Evolutionary conservation across 2,329 filamentous ascomycete species (phyloP), one percentile per base, ranked within the genome.

Genomic region (Colletotrichum sansevieriae): DNA sequence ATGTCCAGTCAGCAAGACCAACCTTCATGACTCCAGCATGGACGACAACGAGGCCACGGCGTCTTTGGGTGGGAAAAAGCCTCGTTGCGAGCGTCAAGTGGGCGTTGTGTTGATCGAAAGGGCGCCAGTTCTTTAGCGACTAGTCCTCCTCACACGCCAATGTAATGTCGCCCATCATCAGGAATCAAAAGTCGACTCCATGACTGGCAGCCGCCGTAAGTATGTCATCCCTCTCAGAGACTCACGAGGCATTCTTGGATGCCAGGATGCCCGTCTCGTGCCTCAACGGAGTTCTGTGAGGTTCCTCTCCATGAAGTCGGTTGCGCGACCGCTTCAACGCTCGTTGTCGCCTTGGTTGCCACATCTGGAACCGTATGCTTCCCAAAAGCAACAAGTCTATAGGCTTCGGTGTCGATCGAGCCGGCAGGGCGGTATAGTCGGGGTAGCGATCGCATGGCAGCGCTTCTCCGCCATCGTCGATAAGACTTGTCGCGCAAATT

Each of bases 361-460:
- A 20, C n/a, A 39, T 46, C 20, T n/a, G 43, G 35, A 37, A 11
- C 20, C 20, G 7, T 7, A 25, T 43, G 51, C 46, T 37, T 58
- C 49, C 13, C 54, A 39, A 43, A 20, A 39, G 22, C 33, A 41
- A 15, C 29, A 22, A 49, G 44, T n/a, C 37, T 12, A 15, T 65
- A 33, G n/a, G 18, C 41, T 59, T 51, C 55, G 62, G 22, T 55
- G 37, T 65, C 62, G 55, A 37, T 60, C 39, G 22, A 22, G 18
- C 8, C 41, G 20, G 44, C 35, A 41, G 25, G 33, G 22, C 43
- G 65, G 37, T 22, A 39, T 47, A 18, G 41, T 65, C 20, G 37
- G n/a, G 41, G 55, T 41, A 29, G 35, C 22, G 35, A 13, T 12
- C 37, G 13, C 37, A 15, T 4, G 37, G 37, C 13, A 39, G 37